These are phyloP conservation scores for Alternaria alternata DNA, from an alignment of 2,329 filamentous ascomycete species.

Conservation along the genomic window DNA sequence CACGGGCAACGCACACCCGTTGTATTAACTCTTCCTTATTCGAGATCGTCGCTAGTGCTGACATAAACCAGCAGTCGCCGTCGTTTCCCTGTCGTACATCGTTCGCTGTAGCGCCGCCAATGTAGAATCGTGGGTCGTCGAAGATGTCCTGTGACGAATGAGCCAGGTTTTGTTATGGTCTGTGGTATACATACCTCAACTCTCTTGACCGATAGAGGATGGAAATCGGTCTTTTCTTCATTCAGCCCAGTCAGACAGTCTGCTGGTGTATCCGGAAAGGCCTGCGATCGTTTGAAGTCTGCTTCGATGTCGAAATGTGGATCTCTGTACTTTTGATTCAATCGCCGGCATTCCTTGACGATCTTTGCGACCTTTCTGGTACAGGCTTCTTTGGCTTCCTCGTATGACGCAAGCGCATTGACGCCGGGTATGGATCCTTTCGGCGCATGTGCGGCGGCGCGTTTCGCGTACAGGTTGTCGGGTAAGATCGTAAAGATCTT, in stretches of 20 bases:
- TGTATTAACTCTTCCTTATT: constrained; percentile 77
- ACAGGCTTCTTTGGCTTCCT: constrained; percentile 75
- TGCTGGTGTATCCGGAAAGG: constrained; percentile 41
- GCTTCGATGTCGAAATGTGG: constrained; percentile 86
- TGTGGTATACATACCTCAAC: constrained; percentile 58
- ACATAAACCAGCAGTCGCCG: constrained; percentile 88
- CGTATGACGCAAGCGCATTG: constrained; percentile 72
- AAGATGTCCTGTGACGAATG: constrained; percentile 73
- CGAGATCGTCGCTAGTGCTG: constrained; percentile 77
- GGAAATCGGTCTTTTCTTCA: constrained; percentile 50
- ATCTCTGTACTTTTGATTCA: constrained; percentile 87
- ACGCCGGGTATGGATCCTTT: constrained; percentile 66
- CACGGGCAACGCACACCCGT: constrained; percentile 74
- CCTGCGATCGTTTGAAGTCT: constrained; percentile 67
- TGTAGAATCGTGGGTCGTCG: constrained; percentile 77
- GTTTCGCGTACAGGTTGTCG: constrained; percentile 70
- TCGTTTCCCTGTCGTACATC: constrained; percentile 81
- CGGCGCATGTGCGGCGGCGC: constrained; percentile 64
- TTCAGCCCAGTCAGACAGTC: constrained; percentile 63
- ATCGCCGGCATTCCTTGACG: constrained; percentile 70
- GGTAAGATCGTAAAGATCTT: constrained; percentile 77
- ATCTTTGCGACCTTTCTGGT: constrained; percentile 67
- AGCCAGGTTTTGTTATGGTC: constrained; percentile 10
- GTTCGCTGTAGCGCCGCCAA: constrained; percentile 77
- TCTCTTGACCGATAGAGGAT: constrained; percentile 77